Evolutionary conservation across 2,329 filamentous ascomycete genomes (phyloP).

Genomic region (Fusarium citri): DNA sequence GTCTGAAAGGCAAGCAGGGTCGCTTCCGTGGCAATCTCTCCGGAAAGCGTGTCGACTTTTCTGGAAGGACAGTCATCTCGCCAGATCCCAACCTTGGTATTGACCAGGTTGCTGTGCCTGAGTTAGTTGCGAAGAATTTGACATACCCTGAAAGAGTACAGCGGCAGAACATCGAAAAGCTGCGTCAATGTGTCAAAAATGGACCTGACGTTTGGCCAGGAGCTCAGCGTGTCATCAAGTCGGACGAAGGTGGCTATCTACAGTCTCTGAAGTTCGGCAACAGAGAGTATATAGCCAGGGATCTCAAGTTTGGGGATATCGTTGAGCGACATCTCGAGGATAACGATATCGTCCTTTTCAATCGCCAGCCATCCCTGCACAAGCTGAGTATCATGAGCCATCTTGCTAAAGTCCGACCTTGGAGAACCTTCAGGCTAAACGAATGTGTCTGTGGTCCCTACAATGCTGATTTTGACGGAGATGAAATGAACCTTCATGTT

Average conservation of each 20-base stretch:
- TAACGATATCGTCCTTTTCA: conserved; percentile 96
- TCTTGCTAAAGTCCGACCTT: conserved; percentile 90
- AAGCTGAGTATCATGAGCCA: conserved; percentile 99
- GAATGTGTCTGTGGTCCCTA: conserved; percentile 99
- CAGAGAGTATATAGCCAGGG: conserved; percentile 75
- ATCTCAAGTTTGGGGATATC: conserved; percentile 84
- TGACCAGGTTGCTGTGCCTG: conserved; percentile 91
- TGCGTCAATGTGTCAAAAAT: conserved; percentile 78
- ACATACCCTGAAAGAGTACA: conserved; percentile 94
- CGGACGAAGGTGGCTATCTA: conserved; percentile 74
- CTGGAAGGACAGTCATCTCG: conserved; percentile 95
- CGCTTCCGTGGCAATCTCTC: conserved; percentile 97
- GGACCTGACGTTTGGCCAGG: conserved; percentile 86
- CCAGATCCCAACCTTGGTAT: conserved; percentile 95
- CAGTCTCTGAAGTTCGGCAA: conserved; percentile 81
- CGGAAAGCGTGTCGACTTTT: conserved; percentile 98
- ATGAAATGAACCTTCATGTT: conserved; percentile 99
- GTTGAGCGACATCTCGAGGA: conserved; percentile 97
- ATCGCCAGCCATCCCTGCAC: conserved; percentile 96
- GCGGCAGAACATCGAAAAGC: conserved; percentile 84
- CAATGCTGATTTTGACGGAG: conserved; percentile 98
- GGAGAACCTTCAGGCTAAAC: conserved; percentile 95
- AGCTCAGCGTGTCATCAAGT: conserved; percentile 83
- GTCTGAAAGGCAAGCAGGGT: conserved; percentile 96
- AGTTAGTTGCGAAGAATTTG: conserved; percentile 93